These are phyloP conservation scores for Hymenoscyphus repandus DNA, from an alignment of 2,329 filamentous ascomycete species.

Conservation along the genomic window DNA sequence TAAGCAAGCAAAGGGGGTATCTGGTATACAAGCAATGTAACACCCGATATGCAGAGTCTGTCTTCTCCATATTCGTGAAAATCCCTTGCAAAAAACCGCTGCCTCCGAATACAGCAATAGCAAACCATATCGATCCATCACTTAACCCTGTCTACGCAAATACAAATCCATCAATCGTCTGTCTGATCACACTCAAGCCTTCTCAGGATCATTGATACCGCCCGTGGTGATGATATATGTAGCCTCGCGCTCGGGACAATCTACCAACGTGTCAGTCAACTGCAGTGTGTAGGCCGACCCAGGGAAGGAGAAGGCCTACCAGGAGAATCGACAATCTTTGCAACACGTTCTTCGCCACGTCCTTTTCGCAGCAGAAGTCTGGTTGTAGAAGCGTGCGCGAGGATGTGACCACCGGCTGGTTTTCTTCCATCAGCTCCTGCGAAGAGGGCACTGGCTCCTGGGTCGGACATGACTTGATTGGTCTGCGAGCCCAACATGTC, in stretches of 20 bases:
- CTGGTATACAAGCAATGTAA: too few species aligned
- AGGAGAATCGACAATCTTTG: conserved; percentile 63
- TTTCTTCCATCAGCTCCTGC: conserved; percentile 63
- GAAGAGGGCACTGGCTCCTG: conserved; percentile 62
- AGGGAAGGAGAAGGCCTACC: conserved; percentile 37
- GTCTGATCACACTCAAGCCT: conserved; percentile 36
- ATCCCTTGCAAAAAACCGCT: too few species aligned
- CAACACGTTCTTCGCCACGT: conserved; percentile 63
- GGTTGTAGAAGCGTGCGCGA: conserved; percentile 64
- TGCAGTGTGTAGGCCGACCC: neutral
- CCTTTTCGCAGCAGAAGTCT: conserved; percentile 63
- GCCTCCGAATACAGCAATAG: too few species aligned
- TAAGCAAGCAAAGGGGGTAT: too few species aligned
- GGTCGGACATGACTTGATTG: conserved; percentile 68
- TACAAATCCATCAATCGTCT: too few species aligned
- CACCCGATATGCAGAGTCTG: too few species aligned
- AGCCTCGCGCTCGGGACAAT: conserved; percentile 63
- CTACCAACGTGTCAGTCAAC: conserved; percentile 32
- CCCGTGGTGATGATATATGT: conserved; percentile 67
- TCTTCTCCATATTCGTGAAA: too few species aligned
- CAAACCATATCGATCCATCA: too few species aligned
- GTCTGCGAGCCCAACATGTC: conserved; percentile 39
- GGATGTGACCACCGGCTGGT: conserved; percentile 61
- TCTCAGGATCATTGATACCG: conserved; percentile 63
- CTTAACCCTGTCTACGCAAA: too few species aligned